Evolutionary conservation across 371 early-diverging fungal species (phyloP), one percentile per base, ranked within the genome.

Genomic region (Mucor mucedo): DNA sequence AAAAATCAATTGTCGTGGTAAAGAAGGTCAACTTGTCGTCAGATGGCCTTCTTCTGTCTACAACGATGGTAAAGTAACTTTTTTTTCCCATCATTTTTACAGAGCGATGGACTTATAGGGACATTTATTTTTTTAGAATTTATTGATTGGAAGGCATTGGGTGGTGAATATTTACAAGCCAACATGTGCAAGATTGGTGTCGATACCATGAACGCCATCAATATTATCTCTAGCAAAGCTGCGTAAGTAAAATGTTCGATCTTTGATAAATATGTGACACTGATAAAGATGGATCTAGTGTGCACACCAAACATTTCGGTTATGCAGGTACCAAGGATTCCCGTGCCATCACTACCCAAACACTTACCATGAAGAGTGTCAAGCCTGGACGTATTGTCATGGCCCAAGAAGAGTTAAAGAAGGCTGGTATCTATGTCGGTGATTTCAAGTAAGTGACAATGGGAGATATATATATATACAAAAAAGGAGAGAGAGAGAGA

Each of bases 291-390:
- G 21, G 21, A 21, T 21, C 21, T 66, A 84, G 86, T 41, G 61
- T 81, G 32, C 76, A 73, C 21, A 55, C 74, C 0, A 88, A 89
- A 41, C 68, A 72, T 16, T 88, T 98, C 63, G 84, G 94, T 3
- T 93, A 91, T 80, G 96, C 98, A 0, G 99, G 99, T 11, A 99
- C 95, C n/a, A 99, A 99, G 76, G 99, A 99, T 79, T 93, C 93
- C 62, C 89, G 98, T 42, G 99, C 91, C 0, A 81, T 99, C 52
- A 99, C 99, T 1, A 87, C 89, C 42, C 99, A 99, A 75, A 76
- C 86, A 52, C 89, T 97, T 52, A 92, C 95, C 10, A 91, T 89
- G 8, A 80, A 82, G 58, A 78, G 83, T 21, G 78, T 92, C 4
- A 77, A 78, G 13, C 86, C 90, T 35, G 83, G 84, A 16, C 76